Percentiles rank a stretch among this genome's conserved stretches.
These are phyloP conservation scores for Cupressus sempervirens DNA, from an alignment of 75 land plant species.

Conservation along the genomic window DNA sequence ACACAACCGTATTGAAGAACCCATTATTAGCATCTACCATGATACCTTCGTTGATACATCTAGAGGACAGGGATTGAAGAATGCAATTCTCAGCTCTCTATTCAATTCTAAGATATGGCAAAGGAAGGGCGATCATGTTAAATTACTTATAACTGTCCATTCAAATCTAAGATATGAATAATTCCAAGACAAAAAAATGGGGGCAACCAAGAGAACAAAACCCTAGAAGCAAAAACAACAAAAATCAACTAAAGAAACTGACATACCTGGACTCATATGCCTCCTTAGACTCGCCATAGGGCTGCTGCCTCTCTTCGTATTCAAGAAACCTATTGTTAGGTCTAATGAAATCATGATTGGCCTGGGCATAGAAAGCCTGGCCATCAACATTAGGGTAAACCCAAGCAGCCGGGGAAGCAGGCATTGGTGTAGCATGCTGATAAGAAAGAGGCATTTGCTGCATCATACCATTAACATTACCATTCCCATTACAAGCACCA, in stretches of 20 bases:
- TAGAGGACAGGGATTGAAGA: too few species aligned
- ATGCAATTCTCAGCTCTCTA: too few species aligned
- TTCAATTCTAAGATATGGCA: too few species aligned
- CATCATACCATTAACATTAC: too few species aligned
- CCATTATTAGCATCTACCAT: too few species aligned
- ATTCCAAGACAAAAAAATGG: neutral
- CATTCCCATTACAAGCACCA: too few species aligned
- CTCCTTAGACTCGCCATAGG: neutral
- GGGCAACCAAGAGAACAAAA: too few species aligned
- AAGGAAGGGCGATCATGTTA: too few species aligned
- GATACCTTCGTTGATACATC: too few species aligned
- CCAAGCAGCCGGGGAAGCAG: neutral
- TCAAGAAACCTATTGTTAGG: slow-evolving; percentile 8
- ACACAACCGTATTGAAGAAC: too few species aligned
- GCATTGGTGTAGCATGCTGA: neutral
- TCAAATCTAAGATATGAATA: too few species aligned
- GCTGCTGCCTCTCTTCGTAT: neutral
- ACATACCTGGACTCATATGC: slow-evolving; percentile 15
- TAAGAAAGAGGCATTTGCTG: neutral
- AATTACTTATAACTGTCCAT: too few species aligned
- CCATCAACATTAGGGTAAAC: neutral
- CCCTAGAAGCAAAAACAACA: neutral
- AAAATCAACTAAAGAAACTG: neutral
- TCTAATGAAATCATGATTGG: neutral
- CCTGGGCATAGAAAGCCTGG: neutral